Evolutionary conservation across 208 protist genomes (phyloP).

Genomic region (Acanthamoeba royreba): DNA sequence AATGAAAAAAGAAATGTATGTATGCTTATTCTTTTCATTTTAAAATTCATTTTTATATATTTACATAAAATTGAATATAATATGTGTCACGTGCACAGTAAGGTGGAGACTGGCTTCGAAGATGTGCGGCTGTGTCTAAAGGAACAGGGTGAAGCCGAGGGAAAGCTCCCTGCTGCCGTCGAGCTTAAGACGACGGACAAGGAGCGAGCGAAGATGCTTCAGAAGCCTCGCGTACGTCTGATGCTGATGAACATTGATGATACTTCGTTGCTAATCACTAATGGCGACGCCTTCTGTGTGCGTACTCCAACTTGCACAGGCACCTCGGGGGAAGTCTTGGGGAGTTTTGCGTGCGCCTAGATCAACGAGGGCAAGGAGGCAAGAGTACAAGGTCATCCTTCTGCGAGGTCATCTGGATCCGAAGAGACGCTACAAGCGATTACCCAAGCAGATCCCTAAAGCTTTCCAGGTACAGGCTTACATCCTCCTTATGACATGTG

Average conservation of each 20-base stretch:
- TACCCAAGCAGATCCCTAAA: not conserved
- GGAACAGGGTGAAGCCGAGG: not conserved
- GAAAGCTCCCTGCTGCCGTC: not conserved
- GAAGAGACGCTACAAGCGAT: constrained; percentile 27
- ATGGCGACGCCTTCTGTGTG: no score
- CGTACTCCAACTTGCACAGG: not conserved
- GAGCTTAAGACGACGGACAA: not conserved
- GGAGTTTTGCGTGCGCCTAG: not conserved
- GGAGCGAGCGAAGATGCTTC: no score
- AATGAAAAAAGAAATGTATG: not conserved
- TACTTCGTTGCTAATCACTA: no score
- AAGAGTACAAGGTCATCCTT: not conserved
- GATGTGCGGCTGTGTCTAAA: not conserved
- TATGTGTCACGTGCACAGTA: not conserved
- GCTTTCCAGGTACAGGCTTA: not conserved
- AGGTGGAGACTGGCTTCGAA: not conserved
- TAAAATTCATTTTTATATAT: not conserved
- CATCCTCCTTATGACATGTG: not conserved
- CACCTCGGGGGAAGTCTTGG: not conserved
- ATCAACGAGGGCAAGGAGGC: not conserved
- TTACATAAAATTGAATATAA: not conserved
- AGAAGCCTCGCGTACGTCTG: no score
- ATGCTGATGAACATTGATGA: no score
- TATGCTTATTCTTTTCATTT: not conserved
- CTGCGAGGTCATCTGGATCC: not conserved